Evolutionary conservation across 2,329 filamentous ascomycete species (phyloP).

Genomic region (Colletotrichum sansevieriae): DNA sequence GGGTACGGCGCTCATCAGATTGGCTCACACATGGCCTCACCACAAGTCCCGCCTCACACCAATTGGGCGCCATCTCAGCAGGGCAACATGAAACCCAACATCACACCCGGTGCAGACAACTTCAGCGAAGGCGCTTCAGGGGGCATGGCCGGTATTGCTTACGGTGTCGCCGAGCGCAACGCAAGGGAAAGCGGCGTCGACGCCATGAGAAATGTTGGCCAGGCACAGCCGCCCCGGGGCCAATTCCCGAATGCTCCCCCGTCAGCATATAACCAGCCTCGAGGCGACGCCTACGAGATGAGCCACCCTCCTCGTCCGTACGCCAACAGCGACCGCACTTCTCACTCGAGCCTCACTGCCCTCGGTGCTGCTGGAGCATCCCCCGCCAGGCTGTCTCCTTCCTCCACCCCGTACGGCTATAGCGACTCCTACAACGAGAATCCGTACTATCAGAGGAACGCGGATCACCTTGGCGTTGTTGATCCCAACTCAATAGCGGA

Average conservation of each 20-base stretch:
- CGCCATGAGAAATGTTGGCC: constrained; percentile 62
- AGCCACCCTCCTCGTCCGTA: constrained; percentile 32
- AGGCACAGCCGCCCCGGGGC: constrained; percentile 45
- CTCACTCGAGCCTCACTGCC: constrained; percentile 58
- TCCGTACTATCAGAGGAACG: constrained; percentile 71
- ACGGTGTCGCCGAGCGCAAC: constrained; percentile 74
- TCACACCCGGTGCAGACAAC: constrained; percentile 76
- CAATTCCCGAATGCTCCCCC: constrained; percentile 42
- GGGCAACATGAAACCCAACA: constrained; percentile 52
- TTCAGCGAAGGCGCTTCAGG: constrained; percentile 72
- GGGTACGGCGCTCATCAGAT: constrained; percentile 38
- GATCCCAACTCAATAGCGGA: constrained; percentile 87
- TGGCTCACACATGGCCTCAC: constrained; percentile 28
- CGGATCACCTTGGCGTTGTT: constrained; percentile 69
- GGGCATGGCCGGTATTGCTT: constrained; percentile 76
- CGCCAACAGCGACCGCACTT: constrained; percentile 52
- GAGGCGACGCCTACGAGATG: constrained; percentile 45
- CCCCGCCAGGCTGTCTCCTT: constrained; percentile 56
- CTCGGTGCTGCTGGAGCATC: constrained; percentile 51
- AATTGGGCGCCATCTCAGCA: constrained; percentile 37
- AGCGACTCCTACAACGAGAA: constrained; percentile 70
- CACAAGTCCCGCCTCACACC: constrained; percentile 32
- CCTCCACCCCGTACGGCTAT: constrained; percentile 63
- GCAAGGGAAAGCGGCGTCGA: constrained; percentile 75
- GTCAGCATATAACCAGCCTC: constrained; percentile 41